Evolutionary conservation across 2,329 filamentous ascomycete species (phyloP).

Genomic region (Trichoderma sp.): DNA sequence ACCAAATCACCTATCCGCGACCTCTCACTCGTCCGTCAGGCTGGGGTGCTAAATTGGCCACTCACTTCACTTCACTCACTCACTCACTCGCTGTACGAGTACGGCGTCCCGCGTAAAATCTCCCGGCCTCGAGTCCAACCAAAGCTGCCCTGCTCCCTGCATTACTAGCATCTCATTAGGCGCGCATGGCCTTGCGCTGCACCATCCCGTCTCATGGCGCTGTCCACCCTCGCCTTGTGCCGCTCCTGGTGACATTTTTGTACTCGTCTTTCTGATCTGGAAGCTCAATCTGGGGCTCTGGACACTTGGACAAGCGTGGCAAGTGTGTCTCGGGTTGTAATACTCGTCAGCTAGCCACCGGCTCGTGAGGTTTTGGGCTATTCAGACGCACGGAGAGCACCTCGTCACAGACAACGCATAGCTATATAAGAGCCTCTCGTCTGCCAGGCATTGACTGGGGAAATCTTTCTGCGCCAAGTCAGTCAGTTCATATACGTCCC

Average conservation of each 20-base stretch:
- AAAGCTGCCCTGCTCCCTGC: neutral
- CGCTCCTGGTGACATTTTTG: neutral
- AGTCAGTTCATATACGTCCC: neutral
- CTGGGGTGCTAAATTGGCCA: neutral
- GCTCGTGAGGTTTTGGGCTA: neutral
- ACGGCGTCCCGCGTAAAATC: neutral
- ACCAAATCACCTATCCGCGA: constrained; percentile 22
- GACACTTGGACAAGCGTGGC: neutral
- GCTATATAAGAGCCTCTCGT: neutral
- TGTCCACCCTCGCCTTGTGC: neutral
- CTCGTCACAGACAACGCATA: neutral
- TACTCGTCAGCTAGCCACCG: neutral
- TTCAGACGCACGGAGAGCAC: neutral
- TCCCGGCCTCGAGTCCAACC: neutral
- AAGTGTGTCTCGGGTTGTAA: neutral
- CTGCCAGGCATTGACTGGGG: neutral
- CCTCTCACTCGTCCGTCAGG: constrained; percentile 39
- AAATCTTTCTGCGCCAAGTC: neutral
- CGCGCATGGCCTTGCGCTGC: neutral
- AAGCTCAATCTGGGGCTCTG: neutral
- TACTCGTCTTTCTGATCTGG: neutral
- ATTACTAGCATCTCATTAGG: neutral
- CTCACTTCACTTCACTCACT: neutral
- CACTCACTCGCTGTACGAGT: neutral
- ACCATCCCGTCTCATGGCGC: neutral